Base-by-base conservation (phyloP, 768 basidiomycete genomes). In the Podaxis sp. region DNA sequence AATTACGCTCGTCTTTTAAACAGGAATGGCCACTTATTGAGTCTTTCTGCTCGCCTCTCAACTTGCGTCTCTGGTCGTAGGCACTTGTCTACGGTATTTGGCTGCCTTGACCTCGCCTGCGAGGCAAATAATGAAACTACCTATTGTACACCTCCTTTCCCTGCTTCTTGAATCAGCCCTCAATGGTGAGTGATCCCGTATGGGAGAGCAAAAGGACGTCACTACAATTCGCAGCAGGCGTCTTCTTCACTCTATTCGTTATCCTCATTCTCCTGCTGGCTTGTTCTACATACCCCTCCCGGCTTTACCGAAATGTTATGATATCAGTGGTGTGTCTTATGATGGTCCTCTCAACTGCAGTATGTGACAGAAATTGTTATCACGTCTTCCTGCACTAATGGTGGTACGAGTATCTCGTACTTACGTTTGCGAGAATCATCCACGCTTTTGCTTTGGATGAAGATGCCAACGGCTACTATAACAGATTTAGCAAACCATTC, bases 191-290 rank as follows among this genome's bases (percentile, higher is more conserved):
- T 42, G 42, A 15, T 36, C n/a, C 9, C 13, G 12, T 1, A 5
- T n/a, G 26, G 22, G n/a, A n/a, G 39, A 39, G 33, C 33, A 8
- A 17, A 4, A 53, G 17, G 11, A 11, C 3, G 6, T 24, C 33
- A 3, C 33, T 3, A n/a, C 22, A 15, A 59, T 12, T 13, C 28
- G 0, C 26, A 9, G 11, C 53, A 62, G 61, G 61, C 22, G 42
- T 55, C 40, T 62, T 62, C 53, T 36, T 62, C 4, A 62, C 61
- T 9, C 61, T 62, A 1, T 62, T 62, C 53, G n/a, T 54, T 8
- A 36, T 55, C 15, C 61, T 62, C 30, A 12, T 46, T 6, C 24
- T 62, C 42, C 19, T 55, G 9, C 22, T 55, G n/a, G 19, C 30
- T 13, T 42, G 17, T 24, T 30, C 61, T 6, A 8, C 42, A 4